Evolutionary conservation across 2,329 filamentous ascomycete species (phyloP).

Genomic region (Falciphora oryzae): DNA sequence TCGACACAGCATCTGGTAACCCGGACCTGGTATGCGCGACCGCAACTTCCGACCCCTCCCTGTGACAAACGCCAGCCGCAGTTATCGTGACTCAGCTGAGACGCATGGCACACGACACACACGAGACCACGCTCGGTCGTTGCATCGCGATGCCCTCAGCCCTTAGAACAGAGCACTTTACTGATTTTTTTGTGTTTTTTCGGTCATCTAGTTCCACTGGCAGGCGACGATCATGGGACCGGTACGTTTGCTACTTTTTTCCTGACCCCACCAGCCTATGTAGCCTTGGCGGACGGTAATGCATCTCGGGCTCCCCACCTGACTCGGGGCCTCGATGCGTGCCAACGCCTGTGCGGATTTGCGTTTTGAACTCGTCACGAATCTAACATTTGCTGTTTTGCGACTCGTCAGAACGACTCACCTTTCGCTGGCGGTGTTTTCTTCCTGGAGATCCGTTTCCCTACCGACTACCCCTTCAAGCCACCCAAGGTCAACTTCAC

Average conservation of each 20-base stretch:
- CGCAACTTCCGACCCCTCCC: slow-evolving; percentile 17
- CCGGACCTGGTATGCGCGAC: slow-evolving; percentile 83
- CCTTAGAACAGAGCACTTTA: slow-evolving; percentile 4
- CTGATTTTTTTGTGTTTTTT: slow-evolving; percentile 23
- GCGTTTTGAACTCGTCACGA: too few relatives aligned
- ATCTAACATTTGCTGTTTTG: slow-evolving; percentile 7
- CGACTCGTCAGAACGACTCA: slow-evolving; percentile 69
- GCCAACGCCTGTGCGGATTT: too few relatives aligned
- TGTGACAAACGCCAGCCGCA: slow-evolving; percentile 16
- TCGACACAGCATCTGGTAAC: slow-evolving; percentile 43
- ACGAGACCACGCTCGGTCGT: slow-evolving; percentile 8
- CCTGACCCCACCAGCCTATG: slow-evolving; percentile 7
- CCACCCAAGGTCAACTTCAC: slow-evolving; percentile 99
- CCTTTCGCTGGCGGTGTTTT: slow-evolving; percentile 98
- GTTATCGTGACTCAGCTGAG: slow-evolving; percentile 3
- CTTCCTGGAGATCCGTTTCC: slow-evolving; percentile 98
- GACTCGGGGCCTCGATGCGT: too few relatives aligned
- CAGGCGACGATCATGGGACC: slow-evolving; percentile 99
- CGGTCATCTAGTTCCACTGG: slow-evolving; percentile 81
- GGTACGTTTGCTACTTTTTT: slow-evolving; percentile 52
- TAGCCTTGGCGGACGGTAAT: too few relatives aligned
- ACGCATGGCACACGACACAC: not conserved
- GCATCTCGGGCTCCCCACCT: too few relatives aligned
- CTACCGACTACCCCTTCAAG: slow-evolving; percentile 99
- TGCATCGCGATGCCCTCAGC: too few relatives aligned